Evolutionary conservation across 1,139 yeast genomes (phyloP).

Genomic region (Blastobotrys capitulatus): DNA sequence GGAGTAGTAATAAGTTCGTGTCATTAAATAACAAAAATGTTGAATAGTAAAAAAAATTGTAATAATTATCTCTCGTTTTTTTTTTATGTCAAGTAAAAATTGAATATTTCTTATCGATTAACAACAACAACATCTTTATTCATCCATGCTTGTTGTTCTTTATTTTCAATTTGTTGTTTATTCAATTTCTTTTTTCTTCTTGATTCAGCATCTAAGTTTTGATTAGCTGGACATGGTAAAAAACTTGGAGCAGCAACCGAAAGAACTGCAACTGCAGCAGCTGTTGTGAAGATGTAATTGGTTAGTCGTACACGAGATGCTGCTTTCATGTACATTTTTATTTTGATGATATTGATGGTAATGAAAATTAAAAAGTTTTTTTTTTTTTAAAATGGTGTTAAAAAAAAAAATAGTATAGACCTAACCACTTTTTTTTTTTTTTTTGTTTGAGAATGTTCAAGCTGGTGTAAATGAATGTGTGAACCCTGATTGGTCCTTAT

Average conservation of each 20-base stretch:
- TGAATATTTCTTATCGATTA: no score
- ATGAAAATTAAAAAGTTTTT: no score
- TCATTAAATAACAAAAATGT: no score
- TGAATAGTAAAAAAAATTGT: no score
- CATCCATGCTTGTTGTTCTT: background rate
- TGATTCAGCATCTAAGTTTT: conserved; percentile 19
- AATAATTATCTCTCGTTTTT: no score
- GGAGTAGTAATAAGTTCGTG: no score
- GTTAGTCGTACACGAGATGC: conserved; percentile 53
- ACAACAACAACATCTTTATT: conserved; percentile 3
- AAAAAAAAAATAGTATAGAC: no score
- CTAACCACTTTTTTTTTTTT: no score
- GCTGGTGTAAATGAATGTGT: background rate
- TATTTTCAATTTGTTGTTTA: conserved; percentile 6
- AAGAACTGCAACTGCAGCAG: conserved; percentile 64
- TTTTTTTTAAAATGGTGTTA: no score
- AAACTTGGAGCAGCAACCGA: conserved; percentile 66
- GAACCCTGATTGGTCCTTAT: background rate
- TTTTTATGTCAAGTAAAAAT: no score
- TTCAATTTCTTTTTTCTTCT: conserved; percentile 8
- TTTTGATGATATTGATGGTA: no score
- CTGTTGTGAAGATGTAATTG: conserved; percentile 65
- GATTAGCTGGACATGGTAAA: conserved; percentile 71
- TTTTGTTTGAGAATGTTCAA: no score
- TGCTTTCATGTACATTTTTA: conserved; percentile 40